Conservation (phyloP, 345 rosid species). For the Citrus mangshanensis region DNA sequence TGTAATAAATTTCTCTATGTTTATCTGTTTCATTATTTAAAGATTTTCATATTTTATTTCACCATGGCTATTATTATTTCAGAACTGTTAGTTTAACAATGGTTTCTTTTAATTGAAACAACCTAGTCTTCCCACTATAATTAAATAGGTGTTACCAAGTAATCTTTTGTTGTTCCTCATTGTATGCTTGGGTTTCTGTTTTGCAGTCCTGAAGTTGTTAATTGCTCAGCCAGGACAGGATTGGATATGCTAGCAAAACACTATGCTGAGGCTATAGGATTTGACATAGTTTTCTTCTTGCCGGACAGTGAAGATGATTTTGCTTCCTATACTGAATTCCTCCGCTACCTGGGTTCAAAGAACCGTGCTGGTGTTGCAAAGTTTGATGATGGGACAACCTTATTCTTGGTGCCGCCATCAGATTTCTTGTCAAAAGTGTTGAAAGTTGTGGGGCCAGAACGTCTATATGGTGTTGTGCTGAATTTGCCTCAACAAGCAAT, state of each 20-base stretch:
- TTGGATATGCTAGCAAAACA: conserved; percentile 91
- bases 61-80: not conserved
- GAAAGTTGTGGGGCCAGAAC: conserved; percentile 82
- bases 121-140: not conserved
- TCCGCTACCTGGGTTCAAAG: conserved; percentile 82
- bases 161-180: not conserved
- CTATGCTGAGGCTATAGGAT: conserved; percentile 69
- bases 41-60: not conserved
- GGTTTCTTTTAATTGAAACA: not conserved
- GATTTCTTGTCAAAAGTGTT: conserved; percentile 78
- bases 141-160: not conserved
- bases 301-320: conserved; percentile 96
- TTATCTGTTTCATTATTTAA: not conserved
- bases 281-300: conserved; percentile 84
- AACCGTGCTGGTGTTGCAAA: conserved; percentile 97
- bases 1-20: not conserved
- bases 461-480: conserved; percentile 91
- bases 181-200: conserved; percentile 15
- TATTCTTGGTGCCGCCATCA: conserved; percentile 94
- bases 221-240: conserved; percentile 98
- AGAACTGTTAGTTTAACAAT: not conserved
- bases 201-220: conserved; percentile 79
- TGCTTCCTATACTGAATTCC: conserved; percentile 92
- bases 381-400: conserved; percentile 80
- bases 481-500: conserved; percentile 63